Conservation (phyloP, 768 basidiomycete genomes). For the Sporobolomyces phaffii region DNA sequence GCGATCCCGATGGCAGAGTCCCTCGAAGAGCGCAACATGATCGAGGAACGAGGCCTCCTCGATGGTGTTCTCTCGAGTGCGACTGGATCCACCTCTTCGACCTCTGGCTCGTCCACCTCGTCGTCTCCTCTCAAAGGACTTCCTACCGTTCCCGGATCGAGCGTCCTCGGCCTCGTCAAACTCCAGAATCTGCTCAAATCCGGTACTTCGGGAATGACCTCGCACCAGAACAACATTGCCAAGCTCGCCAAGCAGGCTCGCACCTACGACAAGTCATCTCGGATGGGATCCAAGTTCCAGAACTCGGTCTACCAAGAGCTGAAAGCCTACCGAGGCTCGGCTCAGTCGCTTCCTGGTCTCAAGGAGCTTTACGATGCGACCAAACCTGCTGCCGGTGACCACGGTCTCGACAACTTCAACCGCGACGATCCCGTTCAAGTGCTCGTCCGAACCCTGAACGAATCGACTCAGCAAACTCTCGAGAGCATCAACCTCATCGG, state of each 20-base stretch:
- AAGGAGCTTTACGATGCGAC: neutral
- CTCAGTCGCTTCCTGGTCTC: conserved; percentile 12
- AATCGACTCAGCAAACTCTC: conserved; percentile 16
- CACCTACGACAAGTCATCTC: conserved; percentile 17
- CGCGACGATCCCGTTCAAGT: conserved; percentile 16
- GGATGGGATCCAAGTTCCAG: conserved; percentile 15
- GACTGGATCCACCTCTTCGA: neutral
- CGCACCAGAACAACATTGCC: conserved; percentile 14
- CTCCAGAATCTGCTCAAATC: conserved; percentile 6
- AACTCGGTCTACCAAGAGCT: conserved; percentile 29
- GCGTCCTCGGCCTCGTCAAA: conserved; percentile 6
- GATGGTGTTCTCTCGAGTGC: conserved; percentile 2
- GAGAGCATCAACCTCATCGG: conserved; percentile 26
- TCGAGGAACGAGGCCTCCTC: conserved; percentile 9
- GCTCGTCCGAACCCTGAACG: conserved; percentile 7
- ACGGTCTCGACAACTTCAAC: conserved; percentile 16
- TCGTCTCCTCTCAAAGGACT: neutral
- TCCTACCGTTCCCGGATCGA: neutral
- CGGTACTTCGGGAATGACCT: neutral
- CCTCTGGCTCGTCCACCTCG: no score
- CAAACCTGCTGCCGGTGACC: conserved; percentile 1
- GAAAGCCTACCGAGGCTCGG: conserved; percentile 23
- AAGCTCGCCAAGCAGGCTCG: conserved; percentile 17
- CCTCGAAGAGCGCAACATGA: conserved; percentile 6
- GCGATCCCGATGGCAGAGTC: conserved; percentile 5